Conservation (phyloP, 2,329 filamentous ascomycete genomes). For the Fusarium ambrosium region DNA sequence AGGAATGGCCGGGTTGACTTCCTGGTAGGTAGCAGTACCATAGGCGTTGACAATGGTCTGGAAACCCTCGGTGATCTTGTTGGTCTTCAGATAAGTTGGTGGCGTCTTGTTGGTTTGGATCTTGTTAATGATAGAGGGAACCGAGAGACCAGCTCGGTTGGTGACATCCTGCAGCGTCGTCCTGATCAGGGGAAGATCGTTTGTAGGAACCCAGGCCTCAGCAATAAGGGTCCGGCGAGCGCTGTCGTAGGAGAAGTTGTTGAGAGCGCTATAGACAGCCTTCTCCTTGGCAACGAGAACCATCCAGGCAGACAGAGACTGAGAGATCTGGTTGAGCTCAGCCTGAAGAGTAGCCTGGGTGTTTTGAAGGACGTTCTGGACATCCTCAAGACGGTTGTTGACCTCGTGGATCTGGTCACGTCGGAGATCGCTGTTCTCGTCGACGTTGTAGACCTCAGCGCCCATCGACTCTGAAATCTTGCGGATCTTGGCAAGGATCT, state of each 20-base stretch:
- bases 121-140: slow-evolving; percentile 98
- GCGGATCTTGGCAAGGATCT: slow-evolving; percentile 97
- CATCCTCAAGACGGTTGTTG: slow-evolving; percentile 90
- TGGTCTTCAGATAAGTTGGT: slow-evolving; percentile 96
- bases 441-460: slow-evolving; percentile 94
- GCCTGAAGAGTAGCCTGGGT: slow-evolving; percentile 95
- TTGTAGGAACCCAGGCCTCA: slow-evolving; percentile 96
- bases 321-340: slow-evolving; percentile 92
- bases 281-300: slow-evolving; percentile 98
- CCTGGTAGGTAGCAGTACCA: slow-evolving; percentile 95
- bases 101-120: slow-evolving; percentile 97
- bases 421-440: slow-evolving; percentile 95
- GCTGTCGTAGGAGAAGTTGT: slow-evolving; percentile 96
- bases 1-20: slow-evolving; percentile 95
- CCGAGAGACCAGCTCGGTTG: slow-evolving; percentile 93
- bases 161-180: slow-evolving; percentile 97
- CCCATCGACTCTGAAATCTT: slow-evolving; percentile 99
- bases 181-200: slow-evolving; percentile 89
- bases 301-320: slow-evolving; percentile 96
- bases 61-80: slow-evolving; percentile 98
- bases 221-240: slow-evolving; percentile 96
- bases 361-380: slow-evolving; percentile 92
- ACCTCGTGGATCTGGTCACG: slow-evolving; percentile 98
- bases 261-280: slow-evolving; percentile 94
- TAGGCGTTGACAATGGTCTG: slow-evolving; percentile 99